Evolutionary conservation across 2,329 filamentous ascomycete genomes (phyloP), one percentile per base, ranked within the genome.

Genomic region (Exophiala phaeomuriformis): DNA sequence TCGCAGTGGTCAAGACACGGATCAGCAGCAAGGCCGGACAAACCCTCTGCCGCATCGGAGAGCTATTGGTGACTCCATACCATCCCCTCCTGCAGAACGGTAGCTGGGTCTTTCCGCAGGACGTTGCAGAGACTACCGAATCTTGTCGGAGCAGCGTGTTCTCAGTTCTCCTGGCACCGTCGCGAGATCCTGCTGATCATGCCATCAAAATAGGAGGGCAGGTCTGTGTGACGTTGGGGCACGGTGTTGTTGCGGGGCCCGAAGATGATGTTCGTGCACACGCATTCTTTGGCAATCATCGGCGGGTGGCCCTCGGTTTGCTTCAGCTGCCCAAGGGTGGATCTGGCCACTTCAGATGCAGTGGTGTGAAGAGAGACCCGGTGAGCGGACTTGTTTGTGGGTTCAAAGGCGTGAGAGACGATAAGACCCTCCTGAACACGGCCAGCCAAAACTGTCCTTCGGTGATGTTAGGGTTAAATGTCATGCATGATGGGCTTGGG

Each of bases 161-260:
- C 67, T 83, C 80, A 0, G 67, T 83, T 1, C 63, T 84, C 12
- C 66, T 84, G 12, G 71, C 80, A 65, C 68, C 68, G 8, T 56
- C n/a, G 9, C 19, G 35, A n/a, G 9, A 54, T 35, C 28, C 51
- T 3, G 40, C 51, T 28, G 51, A 76, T 0, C 80, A 84, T 60
- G 76, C 78, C 0, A 67, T 84, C 31, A 56, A 67, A n/a, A 57
- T 68, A 7, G 61, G 60, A 8, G 64, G 60, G 3, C 47, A 71
- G 41, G 79, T 77, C 74, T 80, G 75, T 9, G 79, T 81, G 1
- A 79, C 80, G 0, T 67, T 84, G 8, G 82, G 80, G 1, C 81
- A 84, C 61, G 80, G 81, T 0, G 42, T 82, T 19, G 46, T 53
- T n/a, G 64, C 19, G 19, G 19, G 67, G 1, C 45, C 42, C 2